phyloP scores from a whole-genome alignment of 192 early-diverging fungal species.

The Backusella tuberculispora region DNA sequence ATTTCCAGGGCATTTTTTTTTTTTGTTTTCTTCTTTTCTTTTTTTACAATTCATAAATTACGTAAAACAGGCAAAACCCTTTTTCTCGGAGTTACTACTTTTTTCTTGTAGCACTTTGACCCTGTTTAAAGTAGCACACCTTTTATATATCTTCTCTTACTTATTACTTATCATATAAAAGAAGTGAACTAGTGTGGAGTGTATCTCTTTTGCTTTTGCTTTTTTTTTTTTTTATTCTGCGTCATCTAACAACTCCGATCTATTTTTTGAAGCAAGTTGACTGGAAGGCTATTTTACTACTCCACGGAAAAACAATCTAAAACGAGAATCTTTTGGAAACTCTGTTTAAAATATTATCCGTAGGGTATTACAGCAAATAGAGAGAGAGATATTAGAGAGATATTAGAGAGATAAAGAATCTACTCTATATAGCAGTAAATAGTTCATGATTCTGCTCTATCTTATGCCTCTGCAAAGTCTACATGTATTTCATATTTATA shows the following conservation, averaged over 20 bases:
- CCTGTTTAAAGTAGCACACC: background rate
- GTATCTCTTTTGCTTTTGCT: background rate
- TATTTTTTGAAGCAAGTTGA: slow-evolving; percentile 13
- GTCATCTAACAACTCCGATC: background rate
- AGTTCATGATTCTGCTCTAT: too few species aligned
- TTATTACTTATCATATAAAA: background rate
- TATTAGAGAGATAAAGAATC: background rate
- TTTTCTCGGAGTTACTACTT: slow-evolving; percentile 11
- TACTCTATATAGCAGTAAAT: too few species aligned
- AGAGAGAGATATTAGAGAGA: too few species aligned
- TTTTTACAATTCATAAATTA: background rate
- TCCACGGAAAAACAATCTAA: slow-evolving; percentile 5
- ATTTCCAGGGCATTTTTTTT: slow-evolving; percentile 2
- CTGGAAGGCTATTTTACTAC: background rate
- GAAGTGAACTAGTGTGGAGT: background rate
- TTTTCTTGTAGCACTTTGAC: background rate
- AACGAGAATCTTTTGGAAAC: background rate
- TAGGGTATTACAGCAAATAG: background rate
- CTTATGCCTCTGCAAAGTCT: too few species aligned
- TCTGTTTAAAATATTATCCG: slow-evolving; percentile 10
- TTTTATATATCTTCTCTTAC: background rate
- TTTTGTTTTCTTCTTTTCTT: background rate
- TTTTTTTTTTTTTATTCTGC: background rate
- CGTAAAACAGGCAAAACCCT: background rate
- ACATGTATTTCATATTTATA: too few species aligned